Evolutionary conservation across 768 basidiomycete species (phyloP), one percentile per base, ranked within the genome.

Genomic region (Podaxis sp.): DNA sequence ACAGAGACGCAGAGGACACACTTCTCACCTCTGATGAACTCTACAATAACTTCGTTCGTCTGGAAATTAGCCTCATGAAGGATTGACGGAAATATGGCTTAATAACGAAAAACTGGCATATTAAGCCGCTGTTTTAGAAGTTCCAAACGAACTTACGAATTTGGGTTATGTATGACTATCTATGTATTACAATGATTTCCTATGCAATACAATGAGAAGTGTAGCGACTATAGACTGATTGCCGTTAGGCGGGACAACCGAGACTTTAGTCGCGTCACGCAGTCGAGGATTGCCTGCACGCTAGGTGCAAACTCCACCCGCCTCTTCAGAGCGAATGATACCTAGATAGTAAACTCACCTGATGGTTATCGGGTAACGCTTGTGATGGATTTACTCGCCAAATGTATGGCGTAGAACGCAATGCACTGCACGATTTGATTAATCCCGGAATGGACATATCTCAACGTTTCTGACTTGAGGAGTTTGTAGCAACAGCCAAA

Each of bases 1-100:
- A 80, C 66, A 84, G 82, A 50, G 76, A 82, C 54, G 78, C 77
- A 26, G 84, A 87, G 60, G 88, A 91, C 70, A 88, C 86, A 2
- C 76, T 91, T 44, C 73, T 91, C 62, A 86, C 87, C 22, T 84
- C 85, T 20, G 86, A 86, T 58, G 88, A 91, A 75, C 68, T 91
- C 44, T 91, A 91, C 74, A 84, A 90, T 75, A 88, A 90, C 67
- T 90, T 84, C 65, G 85, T 88, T 50, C 61, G 61, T 17, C 41
- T 62, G 53, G 61, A 62, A 33, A 56, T 62, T 11, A 44, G 52
- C 15, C 24, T 60, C 5, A 46, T 4, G 30, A 53, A 53, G 51
- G 24, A 49, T 2, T 60, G 28, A 60, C 17, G 44, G 11, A 48
- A 41, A 44, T 33, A 8, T 48, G 58, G 8, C 2, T 38, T 12